Evolutionary conservation across 208 protist genomes (phyloP).

Genomic region (Porcisia hertigi): DNA sequence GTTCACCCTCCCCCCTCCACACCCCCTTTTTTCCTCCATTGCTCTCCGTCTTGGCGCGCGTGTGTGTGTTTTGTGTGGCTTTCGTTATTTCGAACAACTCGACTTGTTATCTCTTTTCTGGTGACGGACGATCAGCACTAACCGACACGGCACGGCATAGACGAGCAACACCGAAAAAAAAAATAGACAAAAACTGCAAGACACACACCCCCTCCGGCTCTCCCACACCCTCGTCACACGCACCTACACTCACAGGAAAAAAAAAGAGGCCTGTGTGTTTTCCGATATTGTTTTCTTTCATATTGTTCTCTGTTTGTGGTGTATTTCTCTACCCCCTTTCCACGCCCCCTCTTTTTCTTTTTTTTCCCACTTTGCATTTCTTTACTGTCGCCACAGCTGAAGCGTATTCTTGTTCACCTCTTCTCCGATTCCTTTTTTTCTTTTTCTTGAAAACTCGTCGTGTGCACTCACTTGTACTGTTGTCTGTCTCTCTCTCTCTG

Average conservation of each 20-base stretch:
- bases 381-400: background rate
- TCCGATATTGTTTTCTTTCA: background rate
- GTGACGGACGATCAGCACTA: no score
- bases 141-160: no score
- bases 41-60: no score
- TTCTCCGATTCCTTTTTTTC: no score
- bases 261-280: conserved; percentile 7
- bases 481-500: background rate
- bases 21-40: no score
- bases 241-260: conserved; percentile 1
- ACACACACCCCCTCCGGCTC: background rate
- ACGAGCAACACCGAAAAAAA: no score
- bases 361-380: background rate
- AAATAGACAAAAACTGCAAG: background rate
- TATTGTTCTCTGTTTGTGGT: background rate
- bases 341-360: background rate
- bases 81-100: no score
- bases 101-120: no score
- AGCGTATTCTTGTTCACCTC: background rate
- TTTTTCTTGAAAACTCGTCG: background rate
- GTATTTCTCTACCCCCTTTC: background rate
- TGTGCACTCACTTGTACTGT: background rate
- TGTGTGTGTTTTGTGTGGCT: no score
- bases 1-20: no score
- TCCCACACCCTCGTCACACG: background rate